Conservation (phyloP, 306 rosid species). For the Albizia julibrissin region DNA sequence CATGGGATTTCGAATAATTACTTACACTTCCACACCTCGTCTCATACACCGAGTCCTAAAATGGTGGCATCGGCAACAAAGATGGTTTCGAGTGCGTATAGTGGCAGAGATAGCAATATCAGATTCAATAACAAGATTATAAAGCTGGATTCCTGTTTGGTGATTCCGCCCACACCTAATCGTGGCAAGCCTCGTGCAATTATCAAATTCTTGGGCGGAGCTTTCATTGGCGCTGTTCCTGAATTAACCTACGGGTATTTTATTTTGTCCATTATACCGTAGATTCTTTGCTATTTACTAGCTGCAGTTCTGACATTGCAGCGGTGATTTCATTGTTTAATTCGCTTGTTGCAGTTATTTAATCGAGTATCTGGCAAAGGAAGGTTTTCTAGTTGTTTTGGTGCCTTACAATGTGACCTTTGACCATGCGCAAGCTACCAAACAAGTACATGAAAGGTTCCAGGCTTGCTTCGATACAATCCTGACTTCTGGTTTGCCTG, state of each 20-base stretch:
- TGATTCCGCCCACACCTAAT: conserved; percentile 60
- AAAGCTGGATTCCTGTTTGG: conserved; percentile 63
- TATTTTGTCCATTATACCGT: not conserved
- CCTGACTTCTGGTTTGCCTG: conserved; percentile 68
- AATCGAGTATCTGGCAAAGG: conserved; percentile 69
- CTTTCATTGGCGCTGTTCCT: conserved; percentile 94
- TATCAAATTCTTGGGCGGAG: conserved; percentile 93
- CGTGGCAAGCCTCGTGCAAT: conserved; percentile 76
- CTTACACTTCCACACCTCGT: conserved; percentile 14
- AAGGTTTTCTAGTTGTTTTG: conserved; percentile 72
- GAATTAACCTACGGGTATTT: conserved; percentile 82
- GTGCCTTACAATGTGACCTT: conserved; percentile 95
- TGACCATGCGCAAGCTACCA: conserved; percentile 75
- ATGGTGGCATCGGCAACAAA: conserved; percentile 37
- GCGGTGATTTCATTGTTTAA: not conserved
- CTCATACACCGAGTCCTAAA: not conserved
- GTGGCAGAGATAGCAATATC: conserved; percentile 33
- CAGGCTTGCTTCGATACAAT: conserved; percentile 66
- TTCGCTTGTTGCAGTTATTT: conserved; percentile 62
- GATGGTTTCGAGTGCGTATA: conserved; percentile 44
- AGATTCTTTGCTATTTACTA: not conserved
- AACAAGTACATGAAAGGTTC: conserved; percentile 80
- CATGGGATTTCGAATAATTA: conserved; percentile 24
- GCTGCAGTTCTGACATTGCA: not conserved
- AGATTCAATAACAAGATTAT: conserved; percentile 39